Conservation (phyloP, 805 yeast genomes). For the Dipodascus albidus region DNA sequence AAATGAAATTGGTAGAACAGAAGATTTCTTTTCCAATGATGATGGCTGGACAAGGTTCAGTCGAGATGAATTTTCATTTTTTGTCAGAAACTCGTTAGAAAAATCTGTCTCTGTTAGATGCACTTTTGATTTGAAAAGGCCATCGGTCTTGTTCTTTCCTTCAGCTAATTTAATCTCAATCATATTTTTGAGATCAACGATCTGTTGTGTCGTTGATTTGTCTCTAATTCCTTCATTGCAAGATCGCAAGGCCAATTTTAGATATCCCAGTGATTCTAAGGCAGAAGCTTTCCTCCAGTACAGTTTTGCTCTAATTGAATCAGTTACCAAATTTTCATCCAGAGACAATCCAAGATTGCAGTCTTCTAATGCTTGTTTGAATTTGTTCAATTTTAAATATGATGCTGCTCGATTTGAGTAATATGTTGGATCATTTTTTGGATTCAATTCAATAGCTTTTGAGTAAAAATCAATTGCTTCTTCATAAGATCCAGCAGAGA, state of each 20-base stretch:
- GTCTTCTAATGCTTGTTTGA: conserved; percentile 8
- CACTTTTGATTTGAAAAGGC: neutral
- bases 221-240: conserved; percentile 8
- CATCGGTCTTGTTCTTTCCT: neutral
- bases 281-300: conserved; percentile 11
- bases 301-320: conserved; percentile 9
- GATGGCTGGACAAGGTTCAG: too few species aligned
- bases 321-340: neutral
- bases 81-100: neutral
- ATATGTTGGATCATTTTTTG: conserved; percentile 6
- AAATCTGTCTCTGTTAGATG: neutral
- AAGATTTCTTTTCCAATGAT: too few species aligned
- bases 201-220: conserved; percentile 7
- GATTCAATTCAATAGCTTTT: conserved; percentile 10
- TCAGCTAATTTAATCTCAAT: neutral
- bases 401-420: conserved; percentile 17
- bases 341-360: conserved; percentile 10
- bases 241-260: conserved; percentile 5
- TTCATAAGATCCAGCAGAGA: conserved; percentile 6
- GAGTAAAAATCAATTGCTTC: conserved; percentile 13
- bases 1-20: neutral
- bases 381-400: conserved; percentile 12
- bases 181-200: neutral
- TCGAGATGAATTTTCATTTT: neutral
- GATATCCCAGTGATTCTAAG: conserved; percentile 8